phyloP scores from a whole-genome alignment of 371 early-diverging fungal genomes.

The Blastocladiella emersonii region DNA sequence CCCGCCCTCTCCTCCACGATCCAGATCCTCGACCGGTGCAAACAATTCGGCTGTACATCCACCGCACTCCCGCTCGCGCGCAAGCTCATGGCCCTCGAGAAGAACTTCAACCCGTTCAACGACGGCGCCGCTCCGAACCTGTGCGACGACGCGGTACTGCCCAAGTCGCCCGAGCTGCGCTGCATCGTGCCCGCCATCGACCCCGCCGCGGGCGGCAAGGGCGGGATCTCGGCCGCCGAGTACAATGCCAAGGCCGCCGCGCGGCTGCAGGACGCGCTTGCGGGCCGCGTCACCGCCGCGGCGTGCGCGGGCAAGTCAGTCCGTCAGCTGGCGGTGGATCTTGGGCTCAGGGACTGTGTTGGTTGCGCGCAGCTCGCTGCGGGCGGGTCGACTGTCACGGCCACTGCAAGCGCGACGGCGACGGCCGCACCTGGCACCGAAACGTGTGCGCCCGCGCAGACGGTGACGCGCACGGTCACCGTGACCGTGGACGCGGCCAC shows the following conservation, averaged over 20 bases:
- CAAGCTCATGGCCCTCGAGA: background rate
- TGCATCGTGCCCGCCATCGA: background rate
- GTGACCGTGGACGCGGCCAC: too few species aligned
- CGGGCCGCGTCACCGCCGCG: background rate
- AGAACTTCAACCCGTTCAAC: constrained; percentile 2
- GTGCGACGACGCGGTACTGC: background rate
- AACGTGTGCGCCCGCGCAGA: too few species aligned
- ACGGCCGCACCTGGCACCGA: too few species aligned
- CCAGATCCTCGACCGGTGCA: background rate
- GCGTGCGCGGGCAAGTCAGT: background rate
- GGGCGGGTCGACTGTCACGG: too few species aligned
- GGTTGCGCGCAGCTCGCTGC: too few species aligned
- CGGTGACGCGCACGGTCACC: too few species aligned
- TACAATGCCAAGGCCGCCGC: background rate
- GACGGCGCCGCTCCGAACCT: background rate
- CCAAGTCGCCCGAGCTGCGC: background rate
- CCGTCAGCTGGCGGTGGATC: background rate
- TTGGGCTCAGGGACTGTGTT: background rate
- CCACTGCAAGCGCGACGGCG: too few species aligned
- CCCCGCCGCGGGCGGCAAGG: background rate
- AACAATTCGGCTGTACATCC: background rate
- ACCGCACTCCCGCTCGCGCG: background rate
- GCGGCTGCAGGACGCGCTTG: background rate
- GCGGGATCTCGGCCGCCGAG: background rate
- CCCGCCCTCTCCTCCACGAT: too few species aligned